phyloP scores from a whole-genome alignment of 2,329 filamentous ascomycete genomes.

The Lasiodiplodia sp. region DNA sequence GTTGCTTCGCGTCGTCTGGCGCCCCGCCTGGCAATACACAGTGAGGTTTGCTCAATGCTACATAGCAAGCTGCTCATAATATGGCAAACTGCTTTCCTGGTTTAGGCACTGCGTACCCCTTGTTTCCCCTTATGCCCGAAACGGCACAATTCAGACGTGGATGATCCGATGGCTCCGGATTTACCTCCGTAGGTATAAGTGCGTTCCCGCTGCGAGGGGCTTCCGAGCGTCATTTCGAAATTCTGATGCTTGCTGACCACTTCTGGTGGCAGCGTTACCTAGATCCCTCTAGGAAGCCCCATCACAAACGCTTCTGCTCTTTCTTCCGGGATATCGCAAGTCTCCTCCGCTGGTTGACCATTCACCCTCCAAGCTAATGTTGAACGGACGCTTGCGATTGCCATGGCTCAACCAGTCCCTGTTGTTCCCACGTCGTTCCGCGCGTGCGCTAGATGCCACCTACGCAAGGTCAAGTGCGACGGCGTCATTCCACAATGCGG shows the following conservation, averaged over 20 bases:
- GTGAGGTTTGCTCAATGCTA: background rate
- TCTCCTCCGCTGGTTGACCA: background rate
- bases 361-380: constrained; percentile 5
- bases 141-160: background rate
- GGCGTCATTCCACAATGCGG: constrained; percentile 14
- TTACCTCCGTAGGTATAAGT: constrained; percentile 6
- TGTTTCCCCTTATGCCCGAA: background rate
- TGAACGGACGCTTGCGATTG: constrained; percentile 10
- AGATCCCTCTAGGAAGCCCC: background rate
- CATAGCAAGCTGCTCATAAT: background rate
- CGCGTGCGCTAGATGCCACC: constrained; percentile 8
- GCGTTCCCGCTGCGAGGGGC: constrained; percentile 6
- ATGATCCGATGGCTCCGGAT: constrained; percentile 1
- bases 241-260: background rate
- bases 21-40: background rate
- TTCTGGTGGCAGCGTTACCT: background rate
- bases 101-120: background rate
- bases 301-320: background rate
- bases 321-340: background rate
- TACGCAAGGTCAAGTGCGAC: constrained; percentile 6
- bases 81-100: background rate
- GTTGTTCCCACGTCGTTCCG: constrained; percentile 4
- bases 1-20: background rate
- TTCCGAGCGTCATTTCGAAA: background rate
- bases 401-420: background rate